phyloP scores from a whole-genome alignment of 1,139 yeast genomes.

The Neolecta irregularis region DNA sequence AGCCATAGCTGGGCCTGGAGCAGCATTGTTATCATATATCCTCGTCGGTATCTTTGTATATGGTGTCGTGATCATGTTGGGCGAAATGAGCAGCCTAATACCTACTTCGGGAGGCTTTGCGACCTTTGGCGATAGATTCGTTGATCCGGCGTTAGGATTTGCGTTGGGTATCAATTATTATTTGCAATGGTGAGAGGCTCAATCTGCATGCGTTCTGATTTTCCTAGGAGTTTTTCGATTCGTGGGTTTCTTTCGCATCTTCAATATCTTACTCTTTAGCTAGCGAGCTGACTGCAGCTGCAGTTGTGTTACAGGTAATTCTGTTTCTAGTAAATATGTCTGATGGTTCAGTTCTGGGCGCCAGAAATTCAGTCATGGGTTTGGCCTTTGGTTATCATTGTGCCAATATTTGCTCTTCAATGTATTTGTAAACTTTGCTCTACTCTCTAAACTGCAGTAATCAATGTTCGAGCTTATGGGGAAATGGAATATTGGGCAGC shows the following conservation, averaged over 20 bases:
- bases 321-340: constrained; percentile 21
- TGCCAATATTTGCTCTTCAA: constrained; percentile 23
- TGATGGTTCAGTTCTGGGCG: too few relatives aligned
- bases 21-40: constrained; percentile 41
- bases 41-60: constrained; percentile 46
- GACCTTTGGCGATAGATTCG: constrained; percentile 17
- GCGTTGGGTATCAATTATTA: constrained; percentile 34
- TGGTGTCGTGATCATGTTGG: constrained; percentile 43
- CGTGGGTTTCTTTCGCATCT: constrained; percentile 21
- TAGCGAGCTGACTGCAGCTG: constrained; percentile 23
- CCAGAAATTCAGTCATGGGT: too few relatives aligned
- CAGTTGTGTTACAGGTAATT: constrained; percentile 26
- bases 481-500: constrained; percentile 57
- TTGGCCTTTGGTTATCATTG: constrained; percentile 26
- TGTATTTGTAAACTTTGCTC: too few relatives aligned
- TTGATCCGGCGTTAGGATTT: constrained; percentile 27
- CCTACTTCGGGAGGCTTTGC: constrained; percentile 15
- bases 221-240: constrained; percentile 24
- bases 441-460: too few relatives aligned
- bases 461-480: constrained; percentile 35
- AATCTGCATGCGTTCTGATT: constrained; percentile 27
- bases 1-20: constrained; percentile 48
- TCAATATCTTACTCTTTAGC: constrained; percentile 25
- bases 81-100: constrained; percentile 50
- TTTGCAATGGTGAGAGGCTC: constrained; percentile 27